A percentile compares a stretch with the other conserved stretches of the same genome.
phyloP scores from a whole-genome alignment of 2,329 filamentous ascomycete genomes.

The Penicillium hesseltinei region DNA sequence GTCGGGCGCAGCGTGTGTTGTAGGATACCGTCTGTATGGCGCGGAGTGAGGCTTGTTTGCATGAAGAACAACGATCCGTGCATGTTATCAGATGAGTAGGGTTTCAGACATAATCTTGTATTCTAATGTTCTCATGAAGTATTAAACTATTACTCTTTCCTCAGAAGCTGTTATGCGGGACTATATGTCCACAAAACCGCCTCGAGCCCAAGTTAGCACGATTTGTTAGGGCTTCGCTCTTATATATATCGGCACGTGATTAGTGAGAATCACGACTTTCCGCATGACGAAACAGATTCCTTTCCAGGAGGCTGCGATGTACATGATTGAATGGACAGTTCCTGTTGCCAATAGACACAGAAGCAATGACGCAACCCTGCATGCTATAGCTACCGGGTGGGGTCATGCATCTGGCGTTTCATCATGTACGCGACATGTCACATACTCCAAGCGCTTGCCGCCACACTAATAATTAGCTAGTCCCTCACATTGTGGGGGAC shows the following conservation, averaged over 20 bases:
- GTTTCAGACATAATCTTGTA: no score
- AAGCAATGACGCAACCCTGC: neutral
- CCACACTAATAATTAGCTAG: neutral
- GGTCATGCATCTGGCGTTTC: neutral
- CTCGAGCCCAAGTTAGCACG: neutral
- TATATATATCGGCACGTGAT: conserved; percentile 4
- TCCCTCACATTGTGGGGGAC: neutral
- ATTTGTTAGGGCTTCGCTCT: conserved; percentile 7
- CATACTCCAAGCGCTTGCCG: neutral
- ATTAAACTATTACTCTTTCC: rapidly evolving
- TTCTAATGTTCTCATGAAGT: rapidly evolving
- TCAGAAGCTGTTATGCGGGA: neutral
- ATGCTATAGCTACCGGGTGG: neutral
- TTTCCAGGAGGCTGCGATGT: neutral
- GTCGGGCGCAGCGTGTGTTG: neutral
- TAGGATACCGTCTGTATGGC: neutral
- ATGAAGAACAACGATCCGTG: neutral
- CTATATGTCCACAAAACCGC: neutral
- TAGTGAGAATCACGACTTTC: neutral
- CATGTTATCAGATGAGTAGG: neutral
- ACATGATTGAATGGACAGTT: neutral
- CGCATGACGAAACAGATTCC: neutral
- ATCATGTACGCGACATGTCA: conserved; percentile 3
- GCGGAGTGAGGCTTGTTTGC: neutral
- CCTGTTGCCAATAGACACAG: neutral